Evolutionary conservation across 139 green algal genomes (phyloP).

Genomic region (Haematococcus sp.): DNA sequence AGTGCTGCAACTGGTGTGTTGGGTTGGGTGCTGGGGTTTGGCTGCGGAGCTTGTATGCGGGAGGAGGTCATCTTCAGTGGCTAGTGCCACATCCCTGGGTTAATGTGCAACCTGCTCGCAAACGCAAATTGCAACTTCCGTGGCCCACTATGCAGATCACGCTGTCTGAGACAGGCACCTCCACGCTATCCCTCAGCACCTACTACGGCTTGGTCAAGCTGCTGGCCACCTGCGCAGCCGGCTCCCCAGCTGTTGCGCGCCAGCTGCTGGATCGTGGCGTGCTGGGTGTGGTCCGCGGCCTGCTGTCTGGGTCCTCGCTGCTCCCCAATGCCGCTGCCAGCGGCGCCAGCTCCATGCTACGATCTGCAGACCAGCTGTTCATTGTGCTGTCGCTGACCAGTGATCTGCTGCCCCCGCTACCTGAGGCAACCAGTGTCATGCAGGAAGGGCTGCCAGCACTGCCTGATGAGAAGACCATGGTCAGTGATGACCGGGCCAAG

Average conservation of each 20-base stretch:
- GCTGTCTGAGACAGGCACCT: slow-evolving; percentile 54
- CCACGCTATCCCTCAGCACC: slow-evolving; percentile 67
- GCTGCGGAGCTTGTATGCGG: too few species aligned
- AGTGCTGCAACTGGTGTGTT: slow-evolving; percentile 71
- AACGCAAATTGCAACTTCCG: too few species aligned
- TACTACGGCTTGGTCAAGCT: slow-evolving; percentile 85
- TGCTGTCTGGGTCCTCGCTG: slow-evolving; percentile 50
- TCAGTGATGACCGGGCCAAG: background rate
- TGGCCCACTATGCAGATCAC: slow-evolving; percentile 8
- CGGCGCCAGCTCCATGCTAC: slow-evolving; percentile 46
- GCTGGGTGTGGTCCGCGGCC: slow-evolving; percentile 32
- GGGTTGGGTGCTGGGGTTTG: background rate
- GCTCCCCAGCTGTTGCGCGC: slow-evolving; percentile 57
- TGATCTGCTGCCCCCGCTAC: slow-evolving; percentile 77
- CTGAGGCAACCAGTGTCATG: slow-evolving; percentile 53
- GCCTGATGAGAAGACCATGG: background rate
- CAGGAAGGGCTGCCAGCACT: slow-evolving; percentile 30
- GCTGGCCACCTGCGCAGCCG: slow-evolving; percentile 61
- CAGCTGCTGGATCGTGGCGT: slow-evolving; percentile 53
- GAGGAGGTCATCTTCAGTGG: slow-evolving; percentile 13
- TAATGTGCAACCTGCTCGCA: too few species aligned
- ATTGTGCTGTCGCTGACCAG: slow-evolving; percentile 74
- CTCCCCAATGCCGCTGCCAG: slow-evolving; percentile 30
- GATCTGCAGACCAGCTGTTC: slow-evolving; percentile 76
- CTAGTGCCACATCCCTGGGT: too few species aligned